Evolutionary conservation across 371 early-diverging fungal species (phyloP).

Genomic region (Parasitella parasitica): DNA sequence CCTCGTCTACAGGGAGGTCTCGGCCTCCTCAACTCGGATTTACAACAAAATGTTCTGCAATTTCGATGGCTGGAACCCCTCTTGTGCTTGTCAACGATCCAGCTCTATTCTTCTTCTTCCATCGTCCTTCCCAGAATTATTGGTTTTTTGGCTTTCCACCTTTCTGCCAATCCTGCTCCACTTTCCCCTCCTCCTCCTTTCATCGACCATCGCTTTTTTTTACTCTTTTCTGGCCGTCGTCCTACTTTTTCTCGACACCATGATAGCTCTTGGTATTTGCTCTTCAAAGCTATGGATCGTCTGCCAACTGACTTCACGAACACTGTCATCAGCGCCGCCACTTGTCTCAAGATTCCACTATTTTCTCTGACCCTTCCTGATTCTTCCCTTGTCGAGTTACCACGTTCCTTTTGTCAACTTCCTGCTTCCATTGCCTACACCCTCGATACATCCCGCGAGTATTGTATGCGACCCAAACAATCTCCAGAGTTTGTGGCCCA

Average conservation of each 20-base stretch:
- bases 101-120: background rate
- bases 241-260: background rate
- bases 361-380: background rate
- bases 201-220: background rate
- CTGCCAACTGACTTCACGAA: background rate
- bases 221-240: background rate
- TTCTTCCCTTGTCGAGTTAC: background rate
- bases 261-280: background rate
- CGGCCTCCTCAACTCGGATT: background rate
- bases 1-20: constrained; percentile 1
- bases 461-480: background rate
- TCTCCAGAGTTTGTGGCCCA: background rate
- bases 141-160: background rate
- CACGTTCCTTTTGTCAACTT: background rate
- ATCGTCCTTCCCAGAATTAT: background rate
- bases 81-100: background rate
- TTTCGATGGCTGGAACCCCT: background rate
- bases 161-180: background rate
- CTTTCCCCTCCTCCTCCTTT: background rate
- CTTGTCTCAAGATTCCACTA: background rate
- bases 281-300: constrained; percentile 5
- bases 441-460: background rate
- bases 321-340: background rate
- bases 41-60: background rate
- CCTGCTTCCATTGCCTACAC: background rate